Conservation (phyloP, 352 stramenopile genomes). For the Bremia lactucae region DNA sequence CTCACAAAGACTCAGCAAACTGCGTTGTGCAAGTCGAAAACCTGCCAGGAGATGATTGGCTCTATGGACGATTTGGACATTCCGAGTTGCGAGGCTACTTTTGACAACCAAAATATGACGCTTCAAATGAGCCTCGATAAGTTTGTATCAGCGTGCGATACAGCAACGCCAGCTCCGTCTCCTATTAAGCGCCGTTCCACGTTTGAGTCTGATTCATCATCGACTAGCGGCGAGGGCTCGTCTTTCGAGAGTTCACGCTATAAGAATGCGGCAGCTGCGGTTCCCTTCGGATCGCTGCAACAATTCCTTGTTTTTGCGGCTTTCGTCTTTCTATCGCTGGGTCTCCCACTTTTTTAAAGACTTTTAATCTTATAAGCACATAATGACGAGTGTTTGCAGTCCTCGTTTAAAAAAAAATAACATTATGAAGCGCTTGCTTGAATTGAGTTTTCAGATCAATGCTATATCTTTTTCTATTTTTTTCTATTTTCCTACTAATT, state of each 20-base stretch:
- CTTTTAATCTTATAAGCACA: too few species aligned
- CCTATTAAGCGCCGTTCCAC: slow-evolving; percentile 35
- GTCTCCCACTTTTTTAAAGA: slow-evolving; percentile 8
- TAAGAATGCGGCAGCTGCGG: slow-evolving; percentile 5
- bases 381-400: too few species aligned
- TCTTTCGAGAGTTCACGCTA: slow-evolving; percentile 9
- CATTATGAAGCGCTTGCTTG: too few species aligned
- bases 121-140: slow-evolving; percentile 34
- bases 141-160: slow-evolving; percentile 36
- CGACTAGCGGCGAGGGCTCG: slow-evolving; percentile 10
- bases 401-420: too few species aligned
- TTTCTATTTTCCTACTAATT: too few species aligned
- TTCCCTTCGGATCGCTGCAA: slow-evolving; percentile 11
- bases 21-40: slow-evolving; percentile 30
- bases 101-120: slow-evolving; percentile 44
- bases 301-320: slow-evolving; percentile 9
- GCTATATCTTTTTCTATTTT: too few species aligned
- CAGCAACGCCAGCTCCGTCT: slow-evolving; percentile 17
- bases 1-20: slow-evolving; percentile 22
- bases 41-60: slow-evolving; percentile 44
- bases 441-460: too few species aligned
- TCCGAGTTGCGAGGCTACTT: slow-evolving; percentile 32
- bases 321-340: slow-evolving; percentile 9
- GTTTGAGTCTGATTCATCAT: slow-evolving; percentile 15
- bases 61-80: slow-evolving; percentile 46